phyloP scores from a whole-genome alignment of 176 grass and related monocot genomes.

The Rhynchospora breviuscula region DNA sequence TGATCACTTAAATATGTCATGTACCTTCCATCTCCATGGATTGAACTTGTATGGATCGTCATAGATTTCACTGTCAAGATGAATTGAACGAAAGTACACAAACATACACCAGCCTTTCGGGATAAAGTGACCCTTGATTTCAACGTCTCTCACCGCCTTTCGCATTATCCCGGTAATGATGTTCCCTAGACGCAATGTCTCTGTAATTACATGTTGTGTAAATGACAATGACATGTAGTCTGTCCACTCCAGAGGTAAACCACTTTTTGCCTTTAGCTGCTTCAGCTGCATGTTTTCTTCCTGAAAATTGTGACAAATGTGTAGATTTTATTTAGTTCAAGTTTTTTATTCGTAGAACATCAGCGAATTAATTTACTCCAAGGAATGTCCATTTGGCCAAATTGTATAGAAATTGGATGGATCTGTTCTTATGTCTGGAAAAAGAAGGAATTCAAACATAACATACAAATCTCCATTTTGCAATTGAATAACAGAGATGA shows the following conservation, averaged over 20 bases:
- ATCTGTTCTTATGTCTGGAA: neutral
- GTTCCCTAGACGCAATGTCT: slow-evolving; percentile 78
- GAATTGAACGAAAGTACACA: slow-evolving; percentile 84
- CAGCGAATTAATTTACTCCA: neutral
- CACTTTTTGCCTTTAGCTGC: slow-evolving; percentile 35
- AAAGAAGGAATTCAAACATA: neutral
- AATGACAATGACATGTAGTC: slow-evolving; percentile 93
- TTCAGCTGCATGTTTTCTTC: slow-evolving; percentile 87
- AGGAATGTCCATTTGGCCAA: slow-evolving; percentile 17
- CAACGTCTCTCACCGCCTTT: slow-evolving; percentile 67
- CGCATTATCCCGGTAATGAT: slow-evolving; percentile 97
- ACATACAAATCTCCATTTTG: neutral
- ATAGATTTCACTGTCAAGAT: slow-evolving; percentile 62
- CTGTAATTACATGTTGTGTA: slow-evolving; percentile 88
- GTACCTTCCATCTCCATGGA: slow-evolving; percentile 99
- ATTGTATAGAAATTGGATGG: neutral
- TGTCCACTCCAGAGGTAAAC: slow-evolving; percentile 58
- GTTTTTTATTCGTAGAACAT: neutral
- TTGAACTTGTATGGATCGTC: slow-evolving; percentile 75
- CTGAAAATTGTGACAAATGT: slow-evolving; percentile 26
- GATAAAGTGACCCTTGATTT: slow-evolving; percentile 88
- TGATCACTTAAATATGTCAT: neutral
- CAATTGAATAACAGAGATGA: neutral
- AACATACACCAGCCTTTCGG: slow-evolving; percentile 95
- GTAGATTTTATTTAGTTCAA: neutral